Evolutionary conservation across 176 grass and related monocot genomes (phyloP).

Genomic region (Triticum urartu): DNA sequence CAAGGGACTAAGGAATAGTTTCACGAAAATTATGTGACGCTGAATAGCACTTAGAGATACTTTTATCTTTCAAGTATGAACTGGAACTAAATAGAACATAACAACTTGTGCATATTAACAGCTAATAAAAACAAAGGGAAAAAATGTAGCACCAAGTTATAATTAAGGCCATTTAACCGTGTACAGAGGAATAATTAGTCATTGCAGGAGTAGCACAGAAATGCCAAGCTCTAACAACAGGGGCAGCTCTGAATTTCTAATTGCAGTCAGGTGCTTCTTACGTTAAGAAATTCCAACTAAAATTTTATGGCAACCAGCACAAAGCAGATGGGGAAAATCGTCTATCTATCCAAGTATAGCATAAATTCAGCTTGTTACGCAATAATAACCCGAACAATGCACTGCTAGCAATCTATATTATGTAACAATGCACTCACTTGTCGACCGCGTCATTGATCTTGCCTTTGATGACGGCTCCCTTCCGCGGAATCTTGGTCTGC

Average conservation of each 20-base stretch:
- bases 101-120: background rate
- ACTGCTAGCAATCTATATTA: background rate
- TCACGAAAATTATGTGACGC: background rate
- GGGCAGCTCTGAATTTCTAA: background rate
- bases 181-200: background rate
- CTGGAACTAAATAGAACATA: background rate
- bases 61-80: background rate
- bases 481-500: constrained; percentile 85
- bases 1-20: background rate
- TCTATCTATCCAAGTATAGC: background rate
- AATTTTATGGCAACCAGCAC: background rate
- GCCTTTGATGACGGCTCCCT: constrained; percentile 62
- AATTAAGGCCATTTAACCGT: background rate
- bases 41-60: background rate
- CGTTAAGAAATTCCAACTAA: background rate
- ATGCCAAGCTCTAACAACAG: background rate
- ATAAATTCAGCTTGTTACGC: background rate
- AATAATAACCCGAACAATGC: background rate
- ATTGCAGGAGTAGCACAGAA: background rate
- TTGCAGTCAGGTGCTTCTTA: background rate
- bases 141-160: background rate
- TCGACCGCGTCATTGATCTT: constrained; percentile 71
- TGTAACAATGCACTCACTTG: constrained; percentile 41
- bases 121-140: background rate
- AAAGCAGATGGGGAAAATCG: background rate